phyloP scores from a whole-genome alignment of 305 asterid genomes.

The Plantago coronopus region DNA sequence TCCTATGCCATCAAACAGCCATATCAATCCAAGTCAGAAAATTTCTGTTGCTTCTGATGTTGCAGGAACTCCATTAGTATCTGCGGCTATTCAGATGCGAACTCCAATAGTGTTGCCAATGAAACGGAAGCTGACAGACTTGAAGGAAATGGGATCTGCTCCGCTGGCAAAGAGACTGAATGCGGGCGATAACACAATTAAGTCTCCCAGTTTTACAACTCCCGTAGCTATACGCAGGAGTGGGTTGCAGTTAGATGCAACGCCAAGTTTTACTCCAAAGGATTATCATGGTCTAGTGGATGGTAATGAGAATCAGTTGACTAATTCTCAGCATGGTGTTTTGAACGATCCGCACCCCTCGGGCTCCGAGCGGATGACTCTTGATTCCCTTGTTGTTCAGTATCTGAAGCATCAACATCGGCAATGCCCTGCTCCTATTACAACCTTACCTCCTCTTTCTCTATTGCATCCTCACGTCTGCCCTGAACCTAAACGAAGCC shows the following conservation, averaged over 20 bases:
- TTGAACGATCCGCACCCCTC: conserved; percentile 59
- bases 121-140: conserved; percentile 79
- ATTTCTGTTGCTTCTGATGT: conserved; percentile 34
- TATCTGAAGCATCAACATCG: conserved; percentile 97
- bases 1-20: conserved; percentile 42
- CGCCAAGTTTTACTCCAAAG: conserved; percentile 45
- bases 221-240: conserved; percentile 50
- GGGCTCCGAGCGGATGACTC: conserved; percentile 60
- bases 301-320: conserved; percentile 45
- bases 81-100: conserved; percentile 40
- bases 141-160: conserved; percentile 46
- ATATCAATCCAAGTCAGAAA: conserved; percentile 35
- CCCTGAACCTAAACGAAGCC: conserved; percentile 89
- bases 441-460: conserved; percentile 96
- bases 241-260: conserved; percentile 54
- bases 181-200: conserved; percentile 56
- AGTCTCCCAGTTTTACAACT: conserved; percentile 53
- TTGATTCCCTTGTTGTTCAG: conserved; percentile 92
- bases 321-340: conserved; percentile 49
- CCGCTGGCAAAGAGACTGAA: conserved; percentile 67
- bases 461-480: conserved; percentile 95
- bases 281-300: conserved; percentile 56
- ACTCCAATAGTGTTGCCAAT: conserved; percentile 79
- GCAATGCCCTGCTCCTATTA: conserved; percentile 97
- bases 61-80: conserved; percentile 46